Percentiles rank a stretch among this genome's conserved stretches.
These are phyloP conservation scores for Tetrahymena malaccensis DNA, from an alignment of 73 alveolate species.

Conservation along the genomic window DNA sequence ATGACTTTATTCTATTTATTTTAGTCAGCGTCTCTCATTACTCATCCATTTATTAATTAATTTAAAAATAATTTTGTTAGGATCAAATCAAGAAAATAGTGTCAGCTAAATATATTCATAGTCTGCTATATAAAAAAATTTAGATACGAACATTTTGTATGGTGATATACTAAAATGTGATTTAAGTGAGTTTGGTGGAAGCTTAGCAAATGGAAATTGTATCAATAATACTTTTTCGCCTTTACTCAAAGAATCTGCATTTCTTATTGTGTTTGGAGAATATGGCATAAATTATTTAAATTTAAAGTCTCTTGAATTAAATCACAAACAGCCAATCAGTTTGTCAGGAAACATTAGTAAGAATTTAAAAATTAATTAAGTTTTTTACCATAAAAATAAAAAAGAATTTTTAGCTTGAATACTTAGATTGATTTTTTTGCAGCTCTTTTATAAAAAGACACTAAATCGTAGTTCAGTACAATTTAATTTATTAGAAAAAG, in stretches of 20 bases:
- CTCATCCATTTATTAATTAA: too few relatives aligned
- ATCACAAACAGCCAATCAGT: neutral
- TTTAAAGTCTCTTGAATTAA: neutral
- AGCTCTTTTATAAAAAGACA: neutral
- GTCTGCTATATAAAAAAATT: neutral
- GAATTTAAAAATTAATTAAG: neutral
- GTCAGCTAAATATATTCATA: neutral
- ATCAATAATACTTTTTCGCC: neutral
- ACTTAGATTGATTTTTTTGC: neutral
- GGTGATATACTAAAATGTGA: neutral
- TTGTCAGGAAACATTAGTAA: neutral
- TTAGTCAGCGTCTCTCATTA: neutral
- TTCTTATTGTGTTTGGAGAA: neutral
- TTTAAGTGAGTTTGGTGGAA: neutral
- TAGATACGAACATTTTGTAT: neutral
- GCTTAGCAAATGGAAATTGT: neutral
- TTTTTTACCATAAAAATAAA: neutral
- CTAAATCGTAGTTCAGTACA: neutral
- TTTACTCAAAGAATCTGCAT: neutral
- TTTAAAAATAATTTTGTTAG: neutral
- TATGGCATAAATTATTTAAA: neutral
- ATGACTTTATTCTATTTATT: neutral
- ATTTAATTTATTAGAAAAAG: neutral
- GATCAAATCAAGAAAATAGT: neutral
- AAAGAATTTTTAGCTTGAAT: too few relatives aligned